Conservation (phyloP, 768 basidiomycete genomes). For the Austroboletus eburneus region DNA sequence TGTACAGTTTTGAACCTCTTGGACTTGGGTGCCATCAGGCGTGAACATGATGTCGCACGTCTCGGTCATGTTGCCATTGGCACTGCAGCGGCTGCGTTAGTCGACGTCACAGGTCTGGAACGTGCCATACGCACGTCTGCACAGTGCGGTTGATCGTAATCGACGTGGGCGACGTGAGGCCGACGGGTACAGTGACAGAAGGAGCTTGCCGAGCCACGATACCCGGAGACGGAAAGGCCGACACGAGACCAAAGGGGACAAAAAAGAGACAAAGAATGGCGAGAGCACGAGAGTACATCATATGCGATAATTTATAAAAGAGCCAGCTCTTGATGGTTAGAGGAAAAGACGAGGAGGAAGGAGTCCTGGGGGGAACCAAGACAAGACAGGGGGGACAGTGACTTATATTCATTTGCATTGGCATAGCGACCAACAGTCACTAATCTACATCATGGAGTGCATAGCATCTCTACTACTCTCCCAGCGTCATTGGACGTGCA, state of each 20-base stretch:
- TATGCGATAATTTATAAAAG: constrained; percentile 30
- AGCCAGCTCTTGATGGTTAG: constrained; percentile 34
- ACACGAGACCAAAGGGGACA: constrained; percentile 20
- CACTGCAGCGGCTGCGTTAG: constrained; percentile 29
- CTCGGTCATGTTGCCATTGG: constrained; percentile 48
- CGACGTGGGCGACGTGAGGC: constrained; percentile 32
- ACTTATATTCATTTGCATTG: background rate
- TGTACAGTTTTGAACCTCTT: constrained; percentile 54
- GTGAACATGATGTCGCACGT: constrained; percentile 59
- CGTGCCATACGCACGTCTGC: constrained; percentile 37
- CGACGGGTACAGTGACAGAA: constrained; percentile 16
- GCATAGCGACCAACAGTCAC: background rate
- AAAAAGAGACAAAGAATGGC: constrained; percentile 24
- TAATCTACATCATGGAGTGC: background rate
- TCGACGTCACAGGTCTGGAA: no score
- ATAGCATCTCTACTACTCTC: no score
- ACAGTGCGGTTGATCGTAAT: constrained; percentile 33
- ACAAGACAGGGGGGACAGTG: background rate
- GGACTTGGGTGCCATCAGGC: constrained; percentile 48
- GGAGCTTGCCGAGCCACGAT: constrained; percentile 17
- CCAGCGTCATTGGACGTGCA: no score
- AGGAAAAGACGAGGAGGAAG: background rate
- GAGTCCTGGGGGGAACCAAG: constrained; percentile 26
- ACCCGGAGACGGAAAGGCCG: constrained; percentile 25
- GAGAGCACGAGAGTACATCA: constrained; percentile 22